A percentile compares a stretch with the other conserved stretches of the same genome.
phyloP scores from a whole-genome alignment of 306 rosid genomes.

The Ceratonia siliqua region DNA sequence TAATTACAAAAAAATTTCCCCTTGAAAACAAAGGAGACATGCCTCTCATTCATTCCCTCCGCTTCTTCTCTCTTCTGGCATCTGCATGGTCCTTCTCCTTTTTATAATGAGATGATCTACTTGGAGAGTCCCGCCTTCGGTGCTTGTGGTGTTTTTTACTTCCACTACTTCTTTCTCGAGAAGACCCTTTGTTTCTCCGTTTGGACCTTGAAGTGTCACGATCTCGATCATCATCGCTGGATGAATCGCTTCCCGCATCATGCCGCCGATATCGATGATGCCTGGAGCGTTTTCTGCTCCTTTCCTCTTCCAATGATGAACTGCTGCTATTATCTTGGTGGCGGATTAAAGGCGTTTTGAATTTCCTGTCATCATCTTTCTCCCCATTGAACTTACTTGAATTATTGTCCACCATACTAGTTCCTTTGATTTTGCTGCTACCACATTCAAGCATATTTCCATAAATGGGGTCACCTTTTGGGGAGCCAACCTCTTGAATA shows the following conservation, averaged over 20 bases:
- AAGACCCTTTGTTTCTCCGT: slow-evolving; percentile 58
- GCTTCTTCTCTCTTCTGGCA: slow-evolving; percentile 55
- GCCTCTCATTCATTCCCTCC: slow-evolving; percentile 49
- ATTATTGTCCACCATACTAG: slow-evolving; percentile 37
- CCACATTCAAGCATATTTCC: slow-evolving; percentile 45
- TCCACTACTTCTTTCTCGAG: slow-evolving; percentile 62
- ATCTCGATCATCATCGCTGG: slow-evolving; percentile 54
- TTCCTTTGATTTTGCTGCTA: slow-evolving; percentile 37
- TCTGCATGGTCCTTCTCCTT: slow-evolving; percentile 47
- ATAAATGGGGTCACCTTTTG: slow-evolving; percentile 36
- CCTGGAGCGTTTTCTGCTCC: slow-evolving; percentile 62
- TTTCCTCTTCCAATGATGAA: slow-evolving; percentile 63
- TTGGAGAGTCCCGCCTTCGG: slow-evolving; percentile 59
- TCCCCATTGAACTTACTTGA: slow-evolving; percentile 32
- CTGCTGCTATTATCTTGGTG: slow-evolving; percentile 46
- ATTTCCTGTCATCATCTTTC: slow-evolving; percentile 45
- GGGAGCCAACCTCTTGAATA: slow-evolving; percentile 39
- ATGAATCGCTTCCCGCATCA: slow-evolving; percentile 58
- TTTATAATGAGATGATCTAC: slow-evolving; percentile 45
- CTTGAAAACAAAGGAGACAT: slow-evolving; percentile 1
- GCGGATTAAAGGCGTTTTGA: slow-evolving; percentile 36
- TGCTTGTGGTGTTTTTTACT: slow-evolving; percentile 57
- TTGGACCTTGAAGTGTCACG: slow-evolving; percentile 57
- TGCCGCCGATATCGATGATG: slow-evolving; percentile 50
- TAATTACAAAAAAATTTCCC: not conserved